These are phyloP conservation scores for Aspergillus wentii DNA, from an alignment of 495 filamentous ascomycete genomes.

Conservation along the genomic window DNA sequence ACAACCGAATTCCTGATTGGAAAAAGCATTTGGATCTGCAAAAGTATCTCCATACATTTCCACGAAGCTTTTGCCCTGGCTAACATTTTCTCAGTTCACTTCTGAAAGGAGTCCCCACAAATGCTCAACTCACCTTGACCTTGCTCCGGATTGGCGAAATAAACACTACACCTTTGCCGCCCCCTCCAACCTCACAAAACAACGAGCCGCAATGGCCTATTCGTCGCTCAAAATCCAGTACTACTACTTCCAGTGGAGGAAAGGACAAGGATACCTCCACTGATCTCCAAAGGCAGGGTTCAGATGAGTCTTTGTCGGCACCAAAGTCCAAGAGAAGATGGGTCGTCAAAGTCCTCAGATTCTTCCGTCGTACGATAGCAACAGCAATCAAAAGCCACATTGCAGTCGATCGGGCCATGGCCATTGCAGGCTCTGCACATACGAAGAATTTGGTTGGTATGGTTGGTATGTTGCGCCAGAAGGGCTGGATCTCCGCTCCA, in stretches of 20 bases:
- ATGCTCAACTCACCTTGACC: conserved; percentile 81
- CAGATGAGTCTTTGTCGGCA: not conserved
- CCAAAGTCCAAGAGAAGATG: conserved; percentile 14
- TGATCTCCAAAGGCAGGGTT: not conserved
- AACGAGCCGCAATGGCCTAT: conserved; percentile 45
- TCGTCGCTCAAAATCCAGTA: conserved; percentile 30
- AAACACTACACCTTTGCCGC: conserved; percentile 75
- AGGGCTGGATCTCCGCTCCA: conserved; percentile 28
- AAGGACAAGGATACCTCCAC: not conserved
- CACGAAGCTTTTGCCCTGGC: not conserved
- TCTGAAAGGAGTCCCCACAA: conserved; percentile 81
- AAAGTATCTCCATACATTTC: conserved; percentile 41
- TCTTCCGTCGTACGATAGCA: conserved; percentile 66
- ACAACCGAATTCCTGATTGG: conserved; percentile 69
- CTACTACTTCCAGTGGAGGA: conserved; percentile 5
- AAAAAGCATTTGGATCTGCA: conserved; percentile 64
- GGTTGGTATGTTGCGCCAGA: conserved; percentile 57
- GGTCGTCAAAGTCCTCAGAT: conserved; percentile 50
- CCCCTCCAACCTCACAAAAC: conserved; percentile 54
- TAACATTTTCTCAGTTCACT: conserved; percentile 49
- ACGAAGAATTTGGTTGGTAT: conserved; percentile 69
- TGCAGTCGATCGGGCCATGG: conserved; percentile 62
- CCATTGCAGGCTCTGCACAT: conserved; percentile 54
- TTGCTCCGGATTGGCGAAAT: conserved; percentile 82
- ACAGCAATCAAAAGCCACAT: conserved; percentile 63